Evolutionary conservation across 2,329 filamentous ascomycete species (phyloP).

Genomic region (Coniella lustricola): DNA sequence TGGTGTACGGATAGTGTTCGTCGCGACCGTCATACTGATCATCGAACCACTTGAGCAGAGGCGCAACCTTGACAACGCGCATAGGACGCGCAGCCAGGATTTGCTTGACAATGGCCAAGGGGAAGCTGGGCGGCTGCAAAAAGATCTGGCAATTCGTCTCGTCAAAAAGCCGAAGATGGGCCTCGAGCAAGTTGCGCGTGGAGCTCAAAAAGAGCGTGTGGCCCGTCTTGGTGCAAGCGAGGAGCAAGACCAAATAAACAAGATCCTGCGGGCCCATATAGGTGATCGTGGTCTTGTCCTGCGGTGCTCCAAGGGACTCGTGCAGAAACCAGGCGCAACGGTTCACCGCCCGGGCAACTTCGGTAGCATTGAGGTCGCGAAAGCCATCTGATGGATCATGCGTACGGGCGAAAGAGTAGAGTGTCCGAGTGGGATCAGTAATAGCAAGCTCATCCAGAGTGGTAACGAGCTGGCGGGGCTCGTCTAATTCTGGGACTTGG

Average conservation of each 20-base stretch:
- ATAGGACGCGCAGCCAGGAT: conserved; percentile 11
- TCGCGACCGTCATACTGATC: not conserved
- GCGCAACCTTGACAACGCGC: conserved; percentile 9
- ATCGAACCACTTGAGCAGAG: not conserved
- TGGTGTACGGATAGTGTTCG: conserved; percentile 2
- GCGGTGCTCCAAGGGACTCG: conserved; percentile 19
- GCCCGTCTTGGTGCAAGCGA: conserved; percentile 33
- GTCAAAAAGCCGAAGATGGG: conserved; percentile 20
- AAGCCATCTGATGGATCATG: conserved; percentile 21
- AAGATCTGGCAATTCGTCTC: conserved; percentile 2
- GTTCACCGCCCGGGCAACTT: conserved; percentile 20
- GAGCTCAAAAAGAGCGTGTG: conserved; percentile 26
- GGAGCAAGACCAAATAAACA: conserved; percentile 24
- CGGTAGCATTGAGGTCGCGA: conserved; percentile 15
- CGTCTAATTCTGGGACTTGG: not conserved
- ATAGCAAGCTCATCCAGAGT: conserved; percentile 20
- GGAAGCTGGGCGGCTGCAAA: conserved; percentile 16
- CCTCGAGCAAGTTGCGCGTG: conserved; percentile 21
- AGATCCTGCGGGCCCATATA: conserved; percentile 27
- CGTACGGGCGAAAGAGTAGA: conserved; percentile 20
- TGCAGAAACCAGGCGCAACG: conserved; percentile 25
- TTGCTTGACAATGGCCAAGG: conserved; percentile 17
- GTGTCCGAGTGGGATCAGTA: conserved; percentile 18
- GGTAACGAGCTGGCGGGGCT: conserved; percentile 16
- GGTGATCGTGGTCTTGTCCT: conserved; percentile 21